Percentiles rank a stretch among this genome's conserved stretches.
phyloP scores from a whole-genome alignment of 1,139 yeast genomes.

The Taiozyma onychis region DNA sequence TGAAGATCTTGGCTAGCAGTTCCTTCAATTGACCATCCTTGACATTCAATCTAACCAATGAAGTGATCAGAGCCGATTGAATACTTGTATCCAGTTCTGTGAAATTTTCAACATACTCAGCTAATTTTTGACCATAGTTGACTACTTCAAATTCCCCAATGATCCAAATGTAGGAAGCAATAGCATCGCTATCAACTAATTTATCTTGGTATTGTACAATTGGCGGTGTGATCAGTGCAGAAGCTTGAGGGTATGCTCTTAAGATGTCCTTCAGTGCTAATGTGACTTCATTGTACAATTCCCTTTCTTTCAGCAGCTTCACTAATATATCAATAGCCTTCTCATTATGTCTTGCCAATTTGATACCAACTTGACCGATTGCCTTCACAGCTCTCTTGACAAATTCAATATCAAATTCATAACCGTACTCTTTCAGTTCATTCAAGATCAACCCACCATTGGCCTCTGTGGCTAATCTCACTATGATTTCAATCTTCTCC shows the following conservation, averaged over 20 bases:
- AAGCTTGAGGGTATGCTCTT: conserved; percentile 70
- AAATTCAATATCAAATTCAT: conserved; percentile 91
- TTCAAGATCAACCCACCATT: conserved; percentile 69
- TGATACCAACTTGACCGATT: conserved; percentile 85
- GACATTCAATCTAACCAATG: conserved; percentile 69
- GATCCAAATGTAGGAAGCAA: conserved; percentile 81
- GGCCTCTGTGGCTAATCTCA: conserved; percentile 67
- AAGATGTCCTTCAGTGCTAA: conserved; percentile 73
- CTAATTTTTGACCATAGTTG: conserved; percentile 37
- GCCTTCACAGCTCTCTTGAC: conserved; percentile 79
- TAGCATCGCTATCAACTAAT: conserved; percentile 55
- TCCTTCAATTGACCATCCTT: conserved; percentile 32
- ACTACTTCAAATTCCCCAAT: conserved; percentile 83
- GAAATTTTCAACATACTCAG: conserved; percentile 54
- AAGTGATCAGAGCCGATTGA: conserved; percentile 71
- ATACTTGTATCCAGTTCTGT: conserved; percentile 68
- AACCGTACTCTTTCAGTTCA: conserved; percentile 87
- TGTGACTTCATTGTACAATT: conserved; percentile 73
- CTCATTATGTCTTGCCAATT: conserved; percentile 51
- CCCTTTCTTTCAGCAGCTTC: conserved; percentile 73
- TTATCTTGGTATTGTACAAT: conserved; percentile 56
- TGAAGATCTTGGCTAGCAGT: conserved; percentile 65
- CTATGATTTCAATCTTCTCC: conserved; percentile 88
- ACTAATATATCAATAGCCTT: conserved; percentile 75
- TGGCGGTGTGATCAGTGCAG: conserved; percentile 64